Evolutionary conservation across 352 stramenopile species (phyloP).

Genomic region (Phytophthora agathidicida): DNA sequence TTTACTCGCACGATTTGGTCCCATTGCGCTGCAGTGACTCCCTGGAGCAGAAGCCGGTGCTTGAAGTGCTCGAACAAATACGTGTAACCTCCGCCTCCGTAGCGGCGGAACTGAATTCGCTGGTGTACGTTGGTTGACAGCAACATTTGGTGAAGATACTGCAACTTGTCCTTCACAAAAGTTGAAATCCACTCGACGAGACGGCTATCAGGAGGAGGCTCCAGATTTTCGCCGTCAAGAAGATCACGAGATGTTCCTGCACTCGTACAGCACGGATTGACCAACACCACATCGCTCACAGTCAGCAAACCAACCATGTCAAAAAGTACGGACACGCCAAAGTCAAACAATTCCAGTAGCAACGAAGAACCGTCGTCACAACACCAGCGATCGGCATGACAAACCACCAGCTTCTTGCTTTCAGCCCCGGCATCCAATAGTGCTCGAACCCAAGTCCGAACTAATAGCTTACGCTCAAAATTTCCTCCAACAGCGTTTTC

Average conservation of each 20-base stretch:
- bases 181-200: conserved; percentile 46
- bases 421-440: conserved; percentile 45
- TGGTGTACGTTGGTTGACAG: conserved; percentile 72
- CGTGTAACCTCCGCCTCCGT: conserved; percentile 72
- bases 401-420: conserved; percentile 63
- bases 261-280: conserved; percentile 38
- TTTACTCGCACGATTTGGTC: conserved; percentile 49
- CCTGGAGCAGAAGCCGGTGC: conserved; percentile 35
- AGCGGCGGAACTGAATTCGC: conserved; percentile 70
- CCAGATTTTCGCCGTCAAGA: background rate
- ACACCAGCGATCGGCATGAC: conserved; percentile 75
- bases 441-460: conserved; percentile 43
- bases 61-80: conserved; percentile 66
- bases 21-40: conserved; percentile 48
- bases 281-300: conserved; percentile 55
- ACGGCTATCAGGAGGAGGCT: conserved; percentile 50
- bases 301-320: conserved; percentile 66
- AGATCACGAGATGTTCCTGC: background rate
- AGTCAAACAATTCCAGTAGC: conserved; percentile 42
- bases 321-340: conserved; percentile 63
- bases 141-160: conserved; percentile 42
- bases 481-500: background rate
- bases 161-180: conserved; percentile 36
- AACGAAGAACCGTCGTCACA: conserved; percentile 33
- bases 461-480: conserved; percentile 8